These are phyloP conservation scores for Fusarium equiseti DNA, from an alignment of 2,329 filamentous ascomycete genomes.

Conservation along the genomic window DNA sequence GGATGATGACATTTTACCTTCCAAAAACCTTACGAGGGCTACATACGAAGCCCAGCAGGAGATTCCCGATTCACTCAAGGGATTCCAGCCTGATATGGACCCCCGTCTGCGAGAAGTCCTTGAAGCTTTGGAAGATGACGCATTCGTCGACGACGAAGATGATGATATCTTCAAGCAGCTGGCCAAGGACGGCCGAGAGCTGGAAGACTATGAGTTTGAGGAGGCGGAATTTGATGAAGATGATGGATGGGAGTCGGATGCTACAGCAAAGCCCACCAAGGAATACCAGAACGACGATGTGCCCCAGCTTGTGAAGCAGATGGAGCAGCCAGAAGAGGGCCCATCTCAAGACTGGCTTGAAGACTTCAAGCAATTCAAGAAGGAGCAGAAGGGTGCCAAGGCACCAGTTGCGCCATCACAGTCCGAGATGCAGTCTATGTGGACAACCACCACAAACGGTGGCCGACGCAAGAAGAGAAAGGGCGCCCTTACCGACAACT, in stretches of 20 bases:
- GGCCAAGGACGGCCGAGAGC: constrained; percentile 76
- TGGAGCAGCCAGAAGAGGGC: constrained; percentile 68
- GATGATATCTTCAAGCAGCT: constrained; percentile 87
- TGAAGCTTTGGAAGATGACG: constrained; percentile 94
- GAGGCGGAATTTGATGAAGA: constrained; percentile 73
- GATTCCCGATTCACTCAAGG: constrained; percentile 88
- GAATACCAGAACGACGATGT: constrained; percentile 65
- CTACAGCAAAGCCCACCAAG: constrained; percentile 81
- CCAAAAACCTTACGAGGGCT: constrained; percentile 79
- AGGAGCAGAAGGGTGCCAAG: constrained; percentile 71
- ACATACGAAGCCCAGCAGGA: constrained; percentile 95
- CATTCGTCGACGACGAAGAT: constrained; percentile 88
- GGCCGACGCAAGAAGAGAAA: constrained; percentile 94
- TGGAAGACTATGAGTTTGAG: constrained; percentile 85
- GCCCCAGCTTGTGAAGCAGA: constrained; percentile 62
- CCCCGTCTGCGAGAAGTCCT: constrained; percentile 89
- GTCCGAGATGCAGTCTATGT: constrained; percentile 76
- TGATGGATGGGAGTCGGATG: constrained; percentile 94
- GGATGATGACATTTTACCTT: constrained; percentile 81
- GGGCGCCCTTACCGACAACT: constrained; percentile 88
- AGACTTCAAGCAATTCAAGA: constrained; percentile 95
- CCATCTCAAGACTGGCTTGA: constrained; percentile 87
- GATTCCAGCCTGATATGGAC: constrained; percentile 98
- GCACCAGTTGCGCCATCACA: constrained; percentile 59
- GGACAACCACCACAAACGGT: constrained; percentile 82